phyloP scores from a whole-genome alignment of 2,329 filamentous ascomycete genomes.

The Trichoderma lentiforme region DNA sequence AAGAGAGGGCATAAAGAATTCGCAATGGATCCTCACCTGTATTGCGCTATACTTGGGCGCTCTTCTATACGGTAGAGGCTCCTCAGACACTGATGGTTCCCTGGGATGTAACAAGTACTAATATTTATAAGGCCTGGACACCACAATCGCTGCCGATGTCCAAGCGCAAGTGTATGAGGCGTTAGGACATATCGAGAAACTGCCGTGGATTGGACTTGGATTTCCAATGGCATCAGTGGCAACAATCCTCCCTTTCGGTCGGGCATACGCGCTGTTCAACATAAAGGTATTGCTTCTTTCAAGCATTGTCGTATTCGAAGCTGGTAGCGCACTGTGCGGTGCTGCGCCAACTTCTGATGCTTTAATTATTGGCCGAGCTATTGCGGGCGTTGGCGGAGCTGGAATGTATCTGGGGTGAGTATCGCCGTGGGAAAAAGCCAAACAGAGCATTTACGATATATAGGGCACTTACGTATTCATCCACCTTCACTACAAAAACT shows the following conservation, averaged over 20 bases:
- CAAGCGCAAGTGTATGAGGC: conserved; percentile 40
- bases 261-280: conserved; percentile 40
- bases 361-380: conserved; percentile 43
- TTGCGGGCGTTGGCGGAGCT: conserved; percentile 24
- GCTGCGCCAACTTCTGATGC: conserved; percentile 41
- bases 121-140: conserved; percentile 23
- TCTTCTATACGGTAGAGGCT: neutral
- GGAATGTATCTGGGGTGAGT: neutral
- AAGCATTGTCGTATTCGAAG: conserved; percentile 26
- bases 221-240: conserved; percentile 41
- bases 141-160: conserved; percentile 49
- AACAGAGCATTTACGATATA: neutral
- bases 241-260: conserved; percentile 35
- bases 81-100: conserved; percentile 26
- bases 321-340: conserved; percentile 37
- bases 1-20: neutral
- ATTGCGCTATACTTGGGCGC: neutral
- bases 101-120: neutral
- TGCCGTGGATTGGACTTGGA: conserved; percentile 39
- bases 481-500: neutral
- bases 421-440: neutral
- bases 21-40: neutral
- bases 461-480: neutral
- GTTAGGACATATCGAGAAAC: conserved; percentile 35
- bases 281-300: conserved; percentile 39